Evolutionary conservation across 2,329 filamentous ascomycete genomes (phyloP), one percentile per base, ranked within the genome.

Genomic region (Pestalotiopsis sp.): DNA sequence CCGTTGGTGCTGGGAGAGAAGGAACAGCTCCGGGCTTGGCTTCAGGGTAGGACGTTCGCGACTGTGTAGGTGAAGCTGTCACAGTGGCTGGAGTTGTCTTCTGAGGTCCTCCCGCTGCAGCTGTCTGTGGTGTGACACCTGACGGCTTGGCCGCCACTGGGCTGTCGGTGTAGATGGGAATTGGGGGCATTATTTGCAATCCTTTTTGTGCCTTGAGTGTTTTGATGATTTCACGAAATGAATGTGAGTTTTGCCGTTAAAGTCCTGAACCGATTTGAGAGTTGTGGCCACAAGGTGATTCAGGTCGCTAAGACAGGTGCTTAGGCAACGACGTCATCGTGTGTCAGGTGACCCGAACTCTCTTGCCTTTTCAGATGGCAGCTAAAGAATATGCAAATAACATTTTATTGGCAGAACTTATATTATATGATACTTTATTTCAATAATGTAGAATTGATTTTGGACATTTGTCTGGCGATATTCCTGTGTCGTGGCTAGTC

Each of bases 101-200:
- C n/a, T 63, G 25, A 62, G 69, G 58, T 70, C 39, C 57, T 75
- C 66, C 67, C 66, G 66, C 56, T 17, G 68, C 65, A 36, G 71
- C 75, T 38, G 77, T 78, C 70, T 77, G 73, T 56, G 77, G 77
- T 17, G 76, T 77, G 38, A 75, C 72, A 6, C 76, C 77, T 5
- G 82, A 81, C 63, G 87, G 81, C 78, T 88, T 90, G 68, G 84
- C 80, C 49, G 86, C 84, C 77, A 91, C 89, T 60, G 89, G 88
- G 76, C 87, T 89, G 67, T 85, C 78, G 45, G 83, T 85, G 78
- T 89, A 88, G 57, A 90, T 84, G 62, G 85, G 86, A 70, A 91
- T 85, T n/a, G 88, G 84, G 63, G 88, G 83, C 88, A 91, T 91
- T n/a, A 61, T 80, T 36, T 75, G 69, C 45, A 45, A 14, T n/a